phyloP scores from a whole-genome alignment of 345 rosid genomes.

The Bruguiera parviflora region DNA sequence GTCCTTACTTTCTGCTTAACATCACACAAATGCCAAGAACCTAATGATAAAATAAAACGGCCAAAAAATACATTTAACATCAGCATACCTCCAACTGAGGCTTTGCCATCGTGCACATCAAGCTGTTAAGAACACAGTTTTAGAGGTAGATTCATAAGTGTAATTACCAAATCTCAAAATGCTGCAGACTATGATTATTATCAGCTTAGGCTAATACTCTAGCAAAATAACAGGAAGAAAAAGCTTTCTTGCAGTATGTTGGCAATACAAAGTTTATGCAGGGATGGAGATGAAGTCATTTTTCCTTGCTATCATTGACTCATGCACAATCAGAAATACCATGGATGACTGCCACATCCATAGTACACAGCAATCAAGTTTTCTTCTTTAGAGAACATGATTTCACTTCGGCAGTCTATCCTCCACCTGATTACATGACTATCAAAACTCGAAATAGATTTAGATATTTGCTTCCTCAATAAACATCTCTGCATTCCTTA shows the following conservation, averaged over 20 bases:
- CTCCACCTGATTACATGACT: too few species aligned
- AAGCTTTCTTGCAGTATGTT: neutral
- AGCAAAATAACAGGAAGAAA: too few species aligned
- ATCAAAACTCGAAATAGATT: too few species aligned
- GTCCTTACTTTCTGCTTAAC: too few species aligned
- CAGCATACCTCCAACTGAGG: conserved; percentile 60
- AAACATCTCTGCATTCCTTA: too few species aligned
- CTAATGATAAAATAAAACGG: conserved; percentile 1
- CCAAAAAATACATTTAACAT: neutral
- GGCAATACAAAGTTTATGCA: neutral
- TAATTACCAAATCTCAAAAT: neutral
- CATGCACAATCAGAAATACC: neutral
- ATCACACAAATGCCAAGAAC: neutral
- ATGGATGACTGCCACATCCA: neutral
- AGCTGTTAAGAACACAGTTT: conserved; percentile 48
- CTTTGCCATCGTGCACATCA: conserved; percentile 78
- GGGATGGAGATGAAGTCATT: neutral
- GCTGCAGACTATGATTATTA: neutral
- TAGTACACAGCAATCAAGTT: neutral
- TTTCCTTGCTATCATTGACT: neutral
- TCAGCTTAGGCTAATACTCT: too few species aligned
- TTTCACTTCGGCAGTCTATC: neutral
- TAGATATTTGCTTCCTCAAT: too few species aligned
- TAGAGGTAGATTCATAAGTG: neutral
- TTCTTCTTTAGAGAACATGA: neutral